These are phyloP conservation scores for Cladosporium phlei DNA, from an alignment of 2,329 filamentous ascomycete genomes.

Conservation along the genomic window DNA sequence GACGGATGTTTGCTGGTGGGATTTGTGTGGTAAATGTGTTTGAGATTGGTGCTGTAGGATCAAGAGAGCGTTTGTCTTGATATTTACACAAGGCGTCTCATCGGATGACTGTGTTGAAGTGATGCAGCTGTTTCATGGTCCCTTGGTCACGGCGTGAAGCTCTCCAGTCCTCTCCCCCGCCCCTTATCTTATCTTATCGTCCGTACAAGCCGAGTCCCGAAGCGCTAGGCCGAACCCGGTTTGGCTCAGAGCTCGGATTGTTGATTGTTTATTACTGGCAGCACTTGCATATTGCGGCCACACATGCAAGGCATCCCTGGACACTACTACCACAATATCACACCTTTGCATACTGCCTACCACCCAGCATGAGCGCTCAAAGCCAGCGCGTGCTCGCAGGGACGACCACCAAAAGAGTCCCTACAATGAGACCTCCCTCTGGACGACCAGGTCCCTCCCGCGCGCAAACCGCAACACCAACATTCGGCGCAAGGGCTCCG, in stretches of 20 bases:
- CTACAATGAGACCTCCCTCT: constrained; percentile 49
- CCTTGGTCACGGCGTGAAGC: no score
- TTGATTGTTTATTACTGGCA: constrained; percentile 1
- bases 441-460: constrained; percentile 35
- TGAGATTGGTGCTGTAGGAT: background rate
- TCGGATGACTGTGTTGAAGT: no score
- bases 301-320: background rate
- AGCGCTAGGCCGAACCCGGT: no score
- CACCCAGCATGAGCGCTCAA: constrained; percentile 11
- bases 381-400: constrained; percentile 10
- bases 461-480: constrained; percentile 47
- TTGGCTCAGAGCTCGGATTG: background rate
- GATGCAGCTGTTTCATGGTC: no score
- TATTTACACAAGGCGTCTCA: no score
- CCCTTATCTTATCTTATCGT: no score
- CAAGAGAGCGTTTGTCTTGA: no score
- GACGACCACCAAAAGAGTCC: constrained; percentile 20
- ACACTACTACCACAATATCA: background rate
- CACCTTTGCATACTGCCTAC: background rate
- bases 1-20: constrained; percentile 2
- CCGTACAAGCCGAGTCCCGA: background rate
- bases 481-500: constrained; percentile 54
- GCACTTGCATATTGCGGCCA: background rate
- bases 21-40: no score
- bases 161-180: no score